A percentile compares a stretch with the other conserved stretches of the same genome.
phyloP scores from a whole-genome alignment of 441 rosid genomes.

The Adansonia gregorii region DNA sequence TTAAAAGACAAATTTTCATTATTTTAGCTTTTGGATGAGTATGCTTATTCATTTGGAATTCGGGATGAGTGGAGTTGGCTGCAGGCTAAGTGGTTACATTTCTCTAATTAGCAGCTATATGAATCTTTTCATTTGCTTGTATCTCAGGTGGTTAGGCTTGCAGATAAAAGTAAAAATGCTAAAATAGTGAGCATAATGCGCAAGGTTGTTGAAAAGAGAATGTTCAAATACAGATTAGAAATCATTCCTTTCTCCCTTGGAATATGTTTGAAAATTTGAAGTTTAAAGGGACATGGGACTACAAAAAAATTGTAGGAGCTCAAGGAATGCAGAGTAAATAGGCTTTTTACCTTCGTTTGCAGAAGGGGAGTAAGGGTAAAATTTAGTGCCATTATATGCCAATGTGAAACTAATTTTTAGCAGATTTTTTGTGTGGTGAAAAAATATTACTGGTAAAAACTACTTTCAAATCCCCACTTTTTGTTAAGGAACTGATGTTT shows the following conservation, averaged over 20 bases:
- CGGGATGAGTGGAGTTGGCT: background rate
- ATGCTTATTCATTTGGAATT: constrained; percentile 5
- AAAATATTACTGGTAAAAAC: background rate
- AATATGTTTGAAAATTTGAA: background rate
- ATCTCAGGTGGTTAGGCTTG: background rate
- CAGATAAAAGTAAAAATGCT: background rate
- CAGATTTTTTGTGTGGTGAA: background rate
- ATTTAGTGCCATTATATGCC: background rate
- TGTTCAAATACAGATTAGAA: background rate
- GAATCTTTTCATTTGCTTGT: background rate
- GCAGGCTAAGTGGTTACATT: background rate
- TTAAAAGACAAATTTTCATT: background rate
- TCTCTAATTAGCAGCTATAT: constrained; percentile 8
- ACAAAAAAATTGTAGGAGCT: background rate
- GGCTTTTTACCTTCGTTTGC: constrained; percentile 4
- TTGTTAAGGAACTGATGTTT: background rate
- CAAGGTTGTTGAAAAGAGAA: background rate
- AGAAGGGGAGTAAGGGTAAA: background rate
- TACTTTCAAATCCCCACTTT: background rate
- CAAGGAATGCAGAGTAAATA: background rate
- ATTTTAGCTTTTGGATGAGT: constrained; percentile 6
- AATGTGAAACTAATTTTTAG: background rate
- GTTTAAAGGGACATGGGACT: background rate
- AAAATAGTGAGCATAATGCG: background rate
- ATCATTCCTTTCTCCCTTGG: background rate